Evolutionary conservation across 2,329 filamentous ascomycete species (phyloP), one percentile per base, ranked within the genome.

Genomic region (Rhynchosporium secalis): DNA sequence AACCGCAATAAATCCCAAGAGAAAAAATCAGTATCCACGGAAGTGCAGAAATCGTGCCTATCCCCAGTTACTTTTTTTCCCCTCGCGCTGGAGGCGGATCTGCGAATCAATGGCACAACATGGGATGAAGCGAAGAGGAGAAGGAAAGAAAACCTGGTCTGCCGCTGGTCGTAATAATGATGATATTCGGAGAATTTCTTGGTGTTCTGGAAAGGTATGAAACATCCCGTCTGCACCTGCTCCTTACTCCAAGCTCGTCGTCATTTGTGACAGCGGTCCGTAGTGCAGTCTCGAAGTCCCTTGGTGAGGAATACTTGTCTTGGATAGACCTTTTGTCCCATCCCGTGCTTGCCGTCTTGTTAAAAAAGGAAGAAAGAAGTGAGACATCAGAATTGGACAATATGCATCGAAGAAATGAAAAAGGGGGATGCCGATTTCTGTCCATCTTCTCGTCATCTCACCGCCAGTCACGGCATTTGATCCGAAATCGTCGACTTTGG

Each of bases 191-290:
- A 46, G 29, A 46, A 41, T 26, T 5, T 36, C 33, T 20, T 26
- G 15, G 29, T 46, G 20, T 51, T 58, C 56, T 58, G 20, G 48
- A 46, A 60, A 38, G 58, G 54, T 38, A 28, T 54, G 40, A 60
- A 60, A 60, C 28, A 13, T 38, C 20, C 36, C 48, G 46, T 29
- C 8, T 46, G 51, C n/a, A 40, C 8, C 4, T 20, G 49, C 52
- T 40, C 28, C 41, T n/a, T 36, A 36, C 33, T 36, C 6, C 33
- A 36, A 36, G 33, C 33, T 36, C 33, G 5, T 36, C 33, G 33
- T 36, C 33, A 36, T 38, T 36, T 40, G 28, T 60, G 58, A 60
- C 58, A 60, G 58, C 58, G 58, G 58, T 38, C 43, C 33, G 48
- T 12, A 60, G 47, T 8, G 41, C 46, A 28, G 58, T 56, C 58